Percentiles rank a stretch among this genome's conserved stretches.
Conservation (phyloP, 2,329 filamentous ascomycete genomes). For the Purpureocillium takamizusanense region DNA sequence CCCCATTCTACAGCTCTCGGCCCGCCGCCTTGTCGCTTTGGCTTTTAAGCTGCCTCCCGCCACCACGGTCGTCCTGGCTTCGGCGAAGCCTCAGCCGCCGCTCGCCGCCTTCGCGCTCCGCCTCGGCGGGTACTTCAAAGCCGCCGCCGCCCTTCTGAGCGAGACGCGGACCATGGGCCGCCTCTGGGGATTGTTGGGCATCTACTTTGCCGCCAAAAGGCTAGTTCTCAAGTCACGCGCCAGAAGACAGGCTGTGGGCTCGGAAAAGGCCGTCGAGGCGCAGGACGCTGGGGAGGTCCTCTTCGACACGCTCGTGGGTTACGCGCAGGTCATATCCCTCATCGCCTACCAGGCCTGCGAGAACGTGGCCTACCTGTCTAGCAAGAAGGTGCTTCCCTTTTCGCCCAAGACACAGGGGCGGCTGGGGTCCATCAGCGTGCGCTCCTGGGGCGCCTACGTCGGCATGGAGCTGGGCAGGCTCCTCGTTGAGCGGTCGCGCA, state of each 20-base stretch:
- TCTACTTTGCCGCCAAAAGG: conserved; percentile 58
- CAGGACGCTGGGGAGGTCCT: conserved; percentile 23
- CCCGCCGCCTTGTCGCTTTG: conserved; percentile 42
- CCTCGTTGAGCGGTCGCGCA: conserved; percentile 32
- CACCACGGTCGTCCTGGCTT: conserved; percentile 35
- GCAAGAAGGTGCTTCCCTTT: conserved; percentile 60
- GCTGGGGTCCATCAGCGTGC: conserved; percentile 63
- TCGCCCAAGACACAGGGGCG: conserved; percentile 45
- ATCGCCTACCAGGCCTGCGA: conserved; percentile 70
- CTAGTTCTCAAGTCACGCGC: conserved; percentile 27
- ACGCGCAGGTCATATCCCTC: conserved; percentile 59
- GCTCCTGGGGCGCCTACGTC: conserved; percentile 75
- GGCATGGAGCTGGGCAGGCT: conserved; percentile 66
- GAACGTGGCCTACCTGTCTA: conserved; percentile 70
- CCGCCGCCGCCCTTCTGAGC: conserved; percentile 55
- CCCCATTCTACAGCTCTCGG: conserved; percentile 45
- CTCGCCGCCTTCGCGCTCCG: conserved; percentile 35
- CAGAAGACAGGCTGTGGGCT: conserved; percentile 13
- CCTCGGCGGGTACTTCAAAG: conserved; percentile 44
- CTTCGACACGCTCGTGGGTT: conserved; percentile 44
- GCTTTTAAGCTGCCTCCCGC: conserved; percentile 41
- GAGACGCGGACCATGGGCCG: conserved; percentile 66
- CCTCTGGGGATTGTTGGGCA: conserved; percentile 66
- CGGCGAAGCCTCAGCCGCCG: conserved; percentile 22
- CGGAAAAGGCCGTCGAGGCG: conserved; percentile 23